A percentile compares a stretch with the other conserved stretches of the same genome.
These are phyloP conservation scores for Irineochytrium annulatum DNA, from an alignment of 192 early-diverging fungal genomes.

Conservation along the genomic window DNA sequence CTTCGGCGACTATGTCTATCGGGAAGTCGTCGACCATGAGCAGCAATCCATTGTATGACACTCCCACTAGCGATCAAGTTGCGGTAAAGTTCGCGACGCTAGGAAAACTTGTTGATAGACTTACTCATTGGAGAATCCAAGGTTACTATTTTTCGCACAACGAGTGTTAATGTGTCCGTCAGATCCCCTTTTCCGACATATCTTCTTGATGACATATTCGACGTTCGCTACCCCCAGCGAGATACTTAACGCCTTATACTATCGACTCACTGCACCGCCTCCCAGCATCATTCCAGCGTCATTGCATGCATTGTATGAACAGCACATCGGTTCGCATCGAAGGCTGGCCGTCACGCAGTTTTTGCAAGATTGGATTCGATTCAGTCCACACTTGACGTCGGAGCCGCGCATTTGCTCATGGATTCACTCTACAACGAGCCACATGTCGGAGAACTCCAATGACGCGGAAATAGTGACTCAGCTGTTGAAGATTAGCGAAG, in stretches of 20 bases:
- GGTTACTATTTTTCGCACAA: background rate
- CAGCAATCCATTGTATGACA: background rate
- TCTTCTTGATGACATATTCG: background rate
- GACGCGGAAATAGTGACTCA: too few relatives aligned
- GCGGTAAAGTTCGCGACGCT: background rate
- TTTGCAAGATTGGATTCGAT: background rate
- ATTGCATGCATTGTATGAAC: background rate
- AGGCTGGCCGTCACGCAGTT: background rate
- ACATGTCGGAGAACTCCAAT: too few relatives aligned
- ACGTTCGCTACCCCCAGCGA: background rate
- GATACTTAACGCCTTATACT: background rate
- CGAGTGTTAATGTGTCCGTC: too few relatives aligned
- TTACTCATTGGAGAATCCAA: conserved; percentile 1
- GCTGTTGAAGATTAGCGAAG: too few relatives aligned
- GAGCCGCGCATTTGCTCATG: too few relatives aligned
- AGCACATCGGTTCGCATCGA: background rate
- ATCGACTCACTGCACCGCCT: background rate
- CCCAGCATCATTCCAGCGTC: background rate
- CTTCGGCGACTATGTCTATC: background rate
- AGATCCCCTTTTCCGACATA: background rate
- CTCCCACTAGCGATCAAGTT: background rate
- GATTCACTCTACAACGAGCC: too few relatives aligned
- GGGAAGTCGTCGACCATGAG: background rate
- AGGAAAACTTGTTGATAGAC: background rate
- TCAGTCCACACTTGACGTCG: background rate